phyloP scores from a whole-genome alignment of 2,329 filamentous ascomycete species.

The Colletotrichum cuscutae region DNA sequence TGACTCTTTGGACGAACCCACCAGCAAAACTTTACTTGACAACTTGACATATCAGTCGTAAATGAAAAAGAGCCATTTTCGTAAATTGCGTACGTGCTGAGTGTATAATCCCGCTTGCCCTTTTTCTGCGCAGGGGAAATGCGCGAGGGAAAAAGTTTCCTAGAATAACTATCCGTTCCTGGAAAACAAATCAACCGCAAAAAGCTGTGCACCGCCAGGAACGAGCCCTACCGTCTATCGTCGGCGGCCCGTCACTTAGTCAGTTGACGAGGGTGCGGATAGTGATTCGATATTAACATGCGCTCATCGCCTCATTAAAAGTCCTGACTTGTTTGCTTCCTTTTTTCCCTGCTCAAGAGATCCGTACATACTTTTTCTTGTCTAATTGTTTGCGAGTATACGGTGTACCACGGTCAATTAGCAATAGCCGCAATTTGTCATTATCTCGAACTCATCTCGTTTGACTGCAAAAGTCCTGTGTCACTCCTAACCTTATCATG shows the following conservation, averaged over 20 bases:
- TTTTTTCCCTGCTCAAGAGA: not conserved
- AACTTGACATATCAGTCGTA: constrained; percentile 17
- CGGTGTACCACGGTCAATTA: not conserved
- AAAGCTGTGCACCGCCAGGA: constrained; percentile 7
- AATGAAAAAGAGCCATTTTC: constrained; percentile 3
- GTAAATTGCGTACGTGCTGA: not conserved
- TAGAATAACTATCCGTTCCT: constrained; percentile 3
- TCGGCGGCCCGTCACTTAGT: constrained; percentile 9
- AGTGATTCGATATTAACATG: constrained; percentile 16
- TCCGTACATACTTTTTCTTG: not conserved
- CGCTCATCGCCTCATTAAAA: constrained; percentile 6
- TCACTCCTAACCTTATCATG: not conserved
- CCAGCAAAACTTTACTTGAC: constrained; percentile 24
- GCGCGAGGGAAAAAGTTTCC: not conserved
- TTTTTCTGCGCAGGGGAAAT: not conserved
- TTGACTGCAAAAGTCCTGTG: not conserved
- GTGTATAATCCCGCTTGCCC: not conserved
- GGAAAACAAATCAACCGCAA: not conserved
- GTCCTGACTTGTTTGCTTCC: not conserved
- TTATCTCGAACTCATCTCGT: not conserved
- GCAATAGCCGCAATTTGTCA: not conserved
- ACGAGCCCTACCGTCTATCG: constrained; percentile 1
- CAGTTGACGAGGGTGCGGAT: not conserved
- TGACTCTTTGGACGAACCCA: constrained; percentile 14
- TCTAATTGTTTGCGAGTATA: not conserved